Evolutionary conservation across 805 yeast species (phyloP), one percentile per base, ranked within the genome.

Genomic region (Yarrowia sp.): DNA sequence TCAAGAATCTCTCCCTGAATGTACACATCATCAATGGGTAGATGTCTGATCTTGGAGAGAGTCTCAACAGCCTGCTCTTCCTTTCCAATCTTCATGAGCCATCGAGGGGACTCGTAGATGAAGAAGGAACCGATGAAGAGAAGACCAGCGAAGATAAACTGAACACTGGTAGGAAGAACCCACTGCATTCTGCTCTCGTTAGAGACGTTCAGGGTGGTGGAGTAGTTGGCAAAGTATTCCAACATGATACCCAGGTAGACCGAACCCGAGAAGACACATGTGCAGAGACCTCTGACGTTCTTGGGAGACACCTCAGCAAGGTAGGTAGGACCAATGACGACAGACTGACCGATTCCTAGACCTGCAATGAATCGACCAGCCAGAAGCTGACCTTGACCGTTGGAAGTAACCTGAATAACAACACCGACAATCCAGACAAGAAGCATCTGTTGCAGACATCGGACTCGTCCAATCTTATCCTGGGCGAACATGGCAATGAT

Each of bases 301-400:
- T 80, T 78, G 16, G 89, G 88, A 12, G 87, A 79, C 41, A 83
- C 81, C 73, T 86, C 89, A 2, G 86, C 80, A 59, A 84, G 74
- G 72, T 84, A 85, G 64, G 84, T 79, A 15, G 88, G 88, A 8
- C 87, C 88, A 70, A 83, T 79, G n/a, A 85, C 85, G 9, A 84
- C 82, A 8, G 88, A 83, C 72, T 84, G 85, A 19, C 89, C 88
- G 66, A 86, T 78, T 22, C 84, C 85, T n/a, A 84, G 73, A 36
- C 89, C 89, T 72, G 85, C 87, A 59, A 86, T 73, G 42, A 85
- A 78, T 70, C 88, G 78, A n/a, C 89, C 88, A 49, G 84, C 87
- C 70, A 83, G 83, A 43, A 86, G 75, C 72, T 85, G 88, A 12
- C 85, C 87, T 26, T 84, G 77, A 1, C 68, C 58, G 67, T 72